These are phyloP conservation scores for Sporothrix phasma DNA, from an alignment of 2,329 filamentous ascomycete genomes.

Conservation along the genomic window DNA sequence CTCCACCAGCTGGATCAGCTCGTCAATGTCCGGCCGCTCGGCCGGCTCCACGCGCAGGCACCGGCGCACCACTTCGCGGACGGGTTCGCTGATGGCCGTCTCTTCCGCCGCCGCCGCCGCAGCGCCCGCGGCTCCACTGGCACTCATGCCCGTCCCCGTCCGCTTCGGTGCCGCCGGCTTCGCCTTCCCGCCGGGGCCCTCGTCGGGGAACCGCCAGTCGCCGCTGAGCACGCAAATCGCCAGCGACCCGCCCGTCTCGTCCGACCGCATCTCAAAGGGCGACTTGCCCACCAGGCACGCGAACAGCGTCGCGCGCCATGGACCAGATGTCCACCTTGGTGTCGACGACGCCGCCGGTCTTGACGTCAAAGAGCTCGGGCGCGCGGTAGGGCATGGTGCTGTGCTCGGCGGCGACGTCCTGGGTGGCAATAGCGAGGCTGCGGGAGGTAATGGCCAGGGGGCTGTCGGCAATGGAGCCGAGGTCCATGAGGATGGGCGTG, in stretches of 20 bases:
- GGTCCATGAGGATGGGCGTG: slow-evolving; percentile 90
- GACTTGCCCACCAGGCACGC: slow-evolving; percentile 94
- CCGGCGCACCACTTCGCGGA: slow-evolving; percentile 77
- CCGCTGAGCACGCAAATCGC: slow-evolving; percentile 88
- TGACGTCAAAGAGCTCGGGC: slow-evolving; percentile 95
- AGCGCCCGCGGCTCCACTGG: slow-evolving; percentile 21
- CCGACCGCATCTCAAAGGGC: slow-evolving; percentile 88
- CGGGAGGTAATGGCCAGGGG: slow-evolving; percentile 84
- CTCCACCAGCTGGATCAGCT: slow-evolving; percentile 72
- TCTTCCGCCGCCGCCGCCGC: slow-evolving; percentile 29
- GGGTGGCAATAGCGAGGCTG: slow-evolving; percentile 80
- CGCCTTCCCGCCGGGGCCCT: slow-evolving; percentile 49
- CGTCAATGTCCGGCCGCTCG: slow-evolving; percentile 78
- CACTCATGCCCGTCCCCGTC: slow-evolving; percentile 23
- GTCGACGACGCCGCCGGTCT: slow-evolving; percentile 82
- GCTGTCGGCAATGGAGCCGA: slow-evolving; percentile 80
- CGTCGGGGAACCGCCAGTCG: slow-evolving; percentile 94
- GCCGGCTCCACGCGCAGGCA: slow-evolving; percentile 80
- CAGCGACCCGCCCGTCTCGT: slow-evolving; percentile 89
- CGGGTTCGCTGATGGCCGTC: slow-evolving; percentile 61
- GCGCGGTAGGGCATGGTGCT: slow-evolving; percentile 98
- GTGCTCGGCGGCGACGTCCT: slow-evolving; percentile 92
- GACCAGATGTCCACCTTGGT: slow-evolving; percentile 98
- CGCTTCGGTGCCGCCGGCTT: slow-evolving; percentile 18
- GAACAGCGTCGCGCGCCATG: slow-evolving; percentile 91